These are phyloP conservation scores for Gossypium schwendimanii DNA, from an alignment of 441 rosid species.

Conservation along the genomic window DNA sequence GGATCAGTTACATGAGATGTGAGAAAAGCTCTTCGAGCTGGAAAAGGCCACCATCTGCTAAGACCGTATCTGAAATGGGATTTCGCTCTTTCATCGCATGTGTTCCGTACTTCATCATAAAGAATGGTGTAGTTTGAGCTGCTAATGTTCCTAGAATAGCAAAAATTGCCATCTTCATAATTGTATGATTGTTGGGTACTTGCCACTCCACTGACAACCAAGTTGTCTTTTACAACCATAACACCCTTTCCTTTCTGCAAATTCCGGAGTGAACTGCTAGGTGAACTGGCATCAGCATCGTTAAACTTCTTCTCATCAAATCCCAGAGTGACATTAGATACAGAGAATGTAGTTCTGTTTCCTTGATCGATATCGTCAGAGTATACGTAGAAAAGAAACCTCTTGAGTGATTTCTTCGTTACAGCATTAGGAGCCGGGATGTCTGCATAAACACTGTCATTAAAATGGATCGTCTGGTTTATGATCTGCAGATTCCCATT, in stretches of 20 bases:
- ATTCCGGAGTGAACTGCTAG: conserved; percentile 35
- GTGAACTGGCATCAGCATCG: conserved; percentile 15
- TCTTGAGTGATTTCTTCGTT: conserved; percentile 32
- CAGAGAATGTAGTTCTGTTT: conserved; percentile 28
- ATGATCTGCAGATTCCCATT: conserved; percentile 58
- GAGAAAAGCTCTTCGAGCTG: background rate
- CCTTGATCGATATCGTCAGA: conserved; percentile 31
- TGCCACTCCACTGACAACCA: conserved; percentile 50
- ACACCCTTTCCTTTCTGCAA: conserved; percentile 56
- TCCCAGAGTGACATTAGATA: conserved; percentile 43
- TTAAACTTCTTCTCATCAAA: conserved; percentile 44
- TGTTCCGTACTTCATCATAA: conserved; percentile 37
- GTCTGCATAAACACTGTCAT: conserved; percentile 37
- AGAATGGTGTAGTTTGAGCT: conserved; percentile 67
- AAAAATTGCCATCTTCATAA: conserved; percentile 32
- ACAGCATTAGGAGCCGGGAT: conserved; percentile 20
- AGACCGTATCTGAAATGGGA: background rate
- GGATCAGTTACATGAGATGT: background rate
- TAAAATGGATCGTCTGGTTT: conserved; percentile 48
- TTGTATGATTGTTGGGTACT: conserved; percentile 56
- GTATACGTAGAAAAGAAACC: conserved; percentile 37
- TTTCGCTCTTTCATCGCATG: conserved; percentile 25
- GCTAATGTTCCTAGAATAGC: conserved; percentile 74
- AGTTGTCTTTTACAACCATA: conserved; percentile 51
- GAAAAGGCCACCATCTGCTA: background rate